Evolutionary conservation across 1,139 yeast genomes (phyloP).

Genomic region (Geotrichum bryndzae): DNA sequence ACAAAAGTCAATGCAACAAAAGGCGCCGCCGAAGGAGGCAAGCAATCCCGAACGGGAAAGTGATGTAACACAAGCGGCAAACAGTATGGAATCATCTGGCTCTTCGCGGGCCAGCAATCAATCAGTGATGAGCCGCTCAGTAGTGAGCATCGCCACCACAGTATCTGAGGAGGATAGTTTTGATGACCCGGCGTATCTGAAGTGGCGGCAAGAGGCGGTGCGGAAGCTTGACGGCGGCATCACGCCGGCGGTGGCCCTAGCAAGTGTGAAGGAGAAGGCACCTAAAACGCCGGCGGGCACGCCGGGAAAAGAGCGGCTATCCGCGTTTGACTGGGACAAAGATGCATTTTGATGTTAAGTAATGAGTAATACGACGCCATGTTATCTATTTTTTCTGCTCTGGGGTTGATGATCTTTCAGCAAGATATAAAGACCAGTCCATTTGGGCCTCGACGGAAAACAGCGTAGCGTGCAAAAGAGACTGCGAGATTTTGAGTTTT

Average conservation of each 20-base stretch:
- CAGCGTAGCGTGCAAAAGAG: background rate
- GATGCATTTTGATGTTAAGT: constrained; percentile 23
- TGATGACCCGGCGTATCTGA: constrained; percentile 20
- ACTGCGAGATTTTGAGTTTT: background rate
- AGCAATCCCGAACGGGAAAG: background rate
- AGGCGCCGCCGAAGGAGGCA: background rate
- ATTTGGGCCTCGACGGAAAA: background rate
- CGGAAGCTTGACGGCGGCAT: background rate
- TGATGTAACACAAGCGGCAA: background rate
- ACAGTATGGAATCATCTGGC: background rate
- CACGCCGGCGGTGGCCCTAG: background rate
- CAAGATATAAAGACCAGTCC: background rate
- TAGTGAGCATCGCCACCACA: constrained; percentile 1
- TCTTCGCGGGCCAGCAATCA: background rate
- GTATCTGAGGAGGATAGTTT: constrained; percentile 26
- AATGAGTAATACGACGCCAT: background rate
- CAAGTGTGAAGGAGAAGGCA: constrained; percentile 12
- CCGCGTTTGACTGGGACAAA: constrained; percentile 30
- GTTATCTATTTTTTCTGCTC: background rate
- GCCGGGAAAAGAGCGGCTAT: constrained; percentile 20
- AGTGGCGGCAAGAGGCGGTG: constrained; percentile 24
- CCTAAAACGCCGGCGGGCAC: constrained; percentile 9
- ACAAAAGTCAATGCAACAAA: background rate
- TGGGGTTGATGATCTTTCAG: background rate
- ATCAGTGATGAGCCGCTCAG: background rate